Evolutionary conservation across 768 basidiomycete species (phyloP).

Genomic region (Saitozyma podzolica): DNA sequence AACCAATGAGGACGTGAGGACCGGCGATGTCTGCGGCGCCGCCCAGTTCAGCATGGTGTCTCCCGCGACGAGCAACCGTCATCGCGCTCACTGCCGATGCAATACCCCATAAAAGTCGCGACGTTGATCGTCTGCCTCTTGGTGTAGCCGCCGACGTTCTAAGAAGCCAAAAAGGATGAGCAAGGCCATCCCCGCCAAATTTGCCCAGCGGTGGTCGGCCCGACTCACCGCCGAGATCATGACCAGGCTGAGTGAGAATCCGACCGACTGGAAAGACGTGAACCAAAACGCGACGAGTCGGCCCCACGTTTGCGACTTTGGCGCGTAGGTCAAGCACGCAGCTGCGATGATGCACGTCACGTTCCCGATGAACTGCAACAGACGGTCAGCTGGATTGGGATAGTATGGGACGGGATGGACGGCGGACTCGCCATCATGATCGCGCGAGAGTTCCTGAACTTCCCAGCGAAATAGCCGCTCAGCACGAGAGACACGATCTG

Average conservation of each 20-base stretch:
- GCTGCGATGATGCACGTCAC: constrained; percentile 52
- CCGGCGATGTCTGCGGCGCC: constrained; percentile 11
- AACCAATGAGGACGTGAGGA: constrained; percentile 25
- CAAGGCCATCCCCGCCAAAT: constrained; percentile 14
- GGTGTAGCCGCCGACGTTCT: constrained; percentile 42
- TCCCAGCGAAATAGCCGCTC: constrained; percentile 32
- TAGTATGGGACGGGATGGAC: background rate
- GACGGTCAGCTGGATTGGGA: background rate
- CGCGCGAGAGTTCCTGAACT: constrained; percentile 30
- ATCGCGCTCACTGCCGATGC: constrained; percentile 22
- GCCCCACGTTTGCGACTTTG: constrained; percentile 44
- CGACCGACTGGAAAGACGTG: constrained; percentile 39
- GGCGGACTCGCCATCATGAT: constrained; percentile 22
- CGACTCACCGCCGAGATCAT: constrained; percentile 37
- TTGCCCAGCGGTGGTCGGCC: constrained; percentile 13
- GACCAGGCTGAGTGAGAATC: constrained; percentile 36
- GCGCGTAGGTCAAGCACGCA: constrained; percentile 47
- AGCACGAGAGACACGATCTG: constrained; percentile 32
- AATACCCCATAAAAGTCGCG: constrained; percentile 48
- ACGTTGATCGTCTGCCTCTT: constrained; percentile 40
- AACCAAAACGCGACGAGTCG: constrained; percentile 52
- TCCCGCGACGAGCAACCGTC: background rate
- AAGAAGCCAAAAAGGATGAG: constrained; percentile 15
- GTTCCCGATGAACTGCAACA: constrained; percentile 25
- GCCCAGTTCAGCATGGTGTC: background rate